Conservation (phyloP, 1,284 basidiomycete species). For the Moesziomyces globuligerus region DNA sequence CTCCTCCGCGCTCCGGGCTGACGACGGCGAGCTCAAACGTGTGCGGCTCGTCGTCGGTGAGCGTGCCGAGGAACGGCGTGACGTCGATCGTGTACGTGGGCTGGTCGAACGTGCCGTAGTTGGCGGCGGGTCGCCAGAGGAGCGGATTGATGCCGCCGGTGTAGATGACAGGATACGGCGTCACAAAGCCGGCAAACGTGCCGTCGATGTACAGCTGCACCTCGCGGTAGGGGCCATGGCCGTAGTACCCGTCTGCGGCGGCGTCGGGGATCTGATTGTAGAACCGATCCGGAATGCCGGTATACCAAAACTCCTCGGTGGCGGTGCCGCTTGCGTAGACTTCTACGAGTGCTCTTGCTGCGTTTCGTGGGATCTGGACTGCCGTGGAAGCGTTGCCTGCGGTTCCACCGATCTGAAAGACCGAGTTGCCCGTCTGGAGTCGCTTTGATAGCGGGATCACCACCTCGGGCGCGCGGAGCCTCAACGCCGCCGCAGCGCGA, state of each 20-base stretch:
- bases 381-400: conserved; percentile 28
- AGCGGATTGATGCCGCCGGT: conserved; percentile 81
- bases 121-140: conserved; percentile 81
- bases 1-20: conserved; percentile 75
- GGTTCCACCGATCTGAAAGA: conserved; percentile 32
- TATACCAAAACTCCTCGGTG: conserved; percentile 72
- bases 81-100: conserved; percentile 82
- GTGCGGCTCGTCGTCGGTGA: conserved; percentile 77
- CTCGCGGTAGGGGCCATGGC: conserved; percentile 76
- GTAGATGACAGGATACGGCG: conserved; percentile 82
- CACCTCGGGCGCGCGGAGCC: conserved; percentile 14
- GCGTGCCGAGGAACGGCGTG: conserved; percentile 78
- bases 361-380: conserved; percentile 32
- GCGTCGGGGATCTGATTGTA: conserved; percentile 72
- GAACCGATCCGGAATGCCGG: conserved; percentile 76
- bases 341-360: conserved; percentile 47
- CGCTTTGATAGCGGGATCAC: conserved; percentile 50
- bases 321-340: conserved; percentile 50
- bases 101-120: conserved; percentile 80
- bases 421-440: conserved; percentile 15
- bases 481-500: conserved; percentile 8
- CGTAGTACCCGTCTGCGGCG: conserved; percentile 70
- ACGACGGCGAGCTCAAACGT: conserved; percentile 77
- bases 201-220: conserved; percentile 81
- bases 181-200: conserved; percentile 77